A percentile compares a stretch with the other conserved stretches of the same genome.
Evolutionary conservation across 2,329 filamentous ascomycete genomes (phyloP).

Genomic region (Grosmannia clavigera): DNA sequence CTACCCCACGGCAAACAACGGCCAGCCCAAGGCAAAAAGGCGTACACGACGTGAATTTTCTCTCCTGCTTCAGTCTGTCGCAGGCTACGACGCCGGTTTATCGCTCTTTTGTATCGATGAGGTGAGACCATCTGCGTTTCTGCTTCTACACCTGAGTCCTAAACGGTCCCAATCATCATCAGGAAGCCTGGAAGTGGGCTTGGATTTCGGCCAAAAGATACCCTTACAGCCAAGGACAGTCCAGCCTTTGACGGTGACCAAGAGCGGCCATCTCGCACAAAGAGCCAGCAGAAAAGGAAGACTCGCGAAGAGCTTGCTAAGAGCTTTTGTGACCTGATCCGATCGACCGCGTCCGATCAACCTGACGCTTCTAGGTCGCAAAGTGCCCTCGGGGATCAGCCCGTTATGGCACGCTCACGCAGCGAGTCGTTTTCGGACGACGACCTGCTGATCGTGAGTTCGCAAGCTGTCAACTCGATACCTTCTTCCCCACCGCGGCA

Average conservation of each 20-base stretch:
- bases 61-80: background rate
- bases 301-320: conserved; percentile 9
- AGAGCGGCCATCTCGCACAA: background rate
- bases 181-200: conserved; percentile 7
- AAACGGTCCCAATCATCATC: background rate
- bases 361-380: background rate
- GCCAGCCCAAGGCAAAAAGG: background rate
- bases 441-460: conserved; percentile 23
- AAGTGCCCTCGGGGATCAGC: background rate
- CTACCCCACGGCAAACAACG: background rate
- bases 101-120: background rate
- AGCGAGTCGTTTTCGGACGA: conserved; percentile 24
- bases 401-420: conserved; percentile 17
- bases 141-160: background rate
- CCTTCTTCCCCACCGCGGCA: conserved; percentile 23
- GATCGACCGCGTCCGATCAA: conserved; percentile 14
- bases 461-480: conserved; percentile 18
- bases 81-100: background rate
- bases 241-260: background rate
- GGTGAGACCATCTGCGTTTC: background rate
- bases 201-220: conserved; percentile 17
- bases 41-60: background rate
- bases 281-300: background rate
- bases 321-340: conserved; percentile 15
- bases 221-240: conserved; percentile 9